Evolutionary conservation across 23 red algal species (phyloP).

Genomic region (Gracilaria caudata): DNA sequence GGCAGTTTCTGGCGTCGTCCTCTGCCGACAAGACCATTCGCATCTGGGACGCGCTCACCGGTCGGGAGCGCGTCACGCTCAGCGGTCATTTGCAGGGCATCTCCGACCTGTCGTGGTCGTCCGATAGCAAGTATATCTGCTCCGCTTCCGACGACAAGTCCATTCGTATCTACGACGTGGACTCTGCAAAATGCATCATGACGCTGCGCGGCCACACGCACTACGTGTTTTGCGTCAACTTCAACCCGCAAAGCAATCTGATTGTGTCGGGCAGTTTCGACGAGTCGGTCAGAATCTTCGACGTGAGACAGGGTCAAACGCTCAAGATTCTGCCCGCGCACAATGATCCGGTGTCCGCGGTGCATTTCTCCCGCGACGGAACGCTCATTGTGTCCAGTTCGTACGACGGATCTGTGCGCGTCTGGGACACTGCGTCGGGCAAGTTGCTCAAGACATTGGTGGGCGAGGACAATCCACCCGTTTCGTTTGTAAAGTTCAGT

Average conservation of each 20-base stretch:
- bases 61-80: constrained; percentile 45
- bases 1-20: constrained; percentile 67
- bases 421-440: constrained; percentile 89
- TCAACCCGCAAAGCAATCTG: constrained; percentile 76
- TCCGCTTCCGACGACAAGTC: constrained; percentile 94
- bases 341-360: constrained; percentile 83
- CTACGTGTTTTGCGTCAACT: constrained; percentile 93
- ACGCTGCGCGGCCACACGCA: constrained; percentile 82
- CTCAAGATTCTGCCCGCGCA: constrained; percentile 83
- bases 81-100: constrained; percentile 88
- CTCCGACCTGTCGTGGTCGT: constrained; percentile 89
- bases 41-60: constrained; percentile 73
- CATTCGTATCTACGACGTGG: constrained; percentile 88
- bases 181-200: constrained; percentile 51
- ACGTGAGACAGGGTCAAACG: constrained; percentile 72
- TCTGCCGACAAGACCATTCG: constrained; percentile 81
- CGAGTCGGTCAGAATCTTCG: constrained; percentile 90
- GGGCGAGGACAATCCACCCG: constrained; percentile 76
- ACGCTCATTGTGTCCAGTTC: constrained; percentile 92
- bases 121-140: constrained; percentile 56
- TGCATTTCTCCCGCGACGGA: constrained; percentile 92
- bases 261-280: constrained; percentile 91
- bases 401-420: constrained; percentile 88
- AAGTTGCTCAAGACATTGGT: constrained; percentile 88
- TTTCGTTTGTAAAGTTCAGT: constrained; percentile 86